Evolutionary conservation across 208 protist species (phyloP).

Genomic region (Leishmania aethiopica): DNA sequence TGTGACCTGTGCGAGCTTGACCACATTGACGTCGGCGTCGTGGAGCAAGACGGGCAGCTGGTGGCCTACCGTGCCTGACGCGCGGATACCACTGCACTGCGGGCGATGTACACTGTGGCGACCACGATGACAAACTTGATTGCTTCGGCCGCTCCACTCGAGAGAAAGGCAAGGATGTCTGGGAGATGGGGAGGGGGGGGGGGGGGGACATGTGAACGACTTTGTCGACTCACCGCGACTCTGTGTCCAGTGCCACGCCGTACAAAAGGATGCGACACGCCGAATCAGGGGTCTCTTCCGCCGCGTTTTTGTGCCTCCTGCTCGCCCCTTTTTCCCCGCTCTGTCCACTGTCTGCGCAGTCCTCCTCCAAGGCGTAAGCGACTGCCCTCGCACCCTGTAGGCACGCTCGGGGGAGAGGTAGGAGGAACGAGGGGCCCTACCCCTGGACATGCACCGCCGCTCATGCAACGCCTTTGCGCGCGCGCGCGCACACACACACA

Average conservation of each 20-base stretch:
- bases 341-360: background rate
- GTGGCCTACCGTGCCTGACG: slow-evolving; percentile 22
- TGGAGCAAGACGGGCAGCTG: slow-evolving; percentile 28
- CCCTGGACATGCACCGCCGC: background rate
- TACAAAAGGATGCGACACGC: background rate
- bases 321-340: background rate
- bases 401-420: background rate
- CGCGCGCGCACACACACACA: background rate
- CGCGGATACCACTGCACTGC: background rate
- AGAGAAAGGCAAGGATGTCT: background rate
- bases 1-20: slow-evolving; percentile 46
- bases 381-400: background rate
- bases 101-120: background rate
- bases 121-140: background rate
- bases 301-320: background rate
- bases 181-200: background rate
- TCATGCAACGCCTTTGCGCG: background rate
- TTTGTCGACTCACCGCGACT: background rate
- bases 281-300: background rate
- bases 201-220: background rate
- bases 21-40: slow-evolving; percentile 57
- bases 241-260: background rate
- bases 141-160: background rate
- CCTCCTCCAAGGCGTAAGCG: background rate
- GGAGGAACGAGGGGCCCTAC: background rate